Percentiles rank a stretch among this genome's conserved stretches.
Evolutionary conservation across 1,284 basidiomycete species (phyloP).

Genomic region (Amylostereum areolatum): DNA sequence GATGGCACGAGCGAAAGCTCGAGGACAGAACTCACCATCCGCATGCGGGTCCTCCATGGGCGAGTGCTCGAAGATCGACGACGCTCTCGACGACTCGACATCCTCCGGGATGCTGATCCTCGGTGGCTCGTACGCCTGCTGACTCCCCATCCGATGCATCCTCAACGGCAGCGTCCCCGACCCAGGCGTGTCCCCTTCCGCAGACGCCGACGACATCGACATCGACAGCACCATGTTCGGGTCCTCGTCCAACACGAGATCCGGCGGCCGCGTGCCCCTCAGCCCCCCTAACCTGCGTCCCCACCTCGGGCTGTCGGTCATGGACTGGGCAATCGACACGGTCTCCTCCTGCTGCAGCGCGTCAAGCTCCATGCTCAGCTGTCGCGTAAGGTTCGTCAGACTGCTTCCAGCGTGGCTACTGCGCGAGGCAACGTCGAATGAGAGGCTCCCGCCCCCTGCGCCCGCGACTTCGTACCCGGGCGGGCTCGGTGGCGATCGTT

Average conservation of each 20-base stretch:
- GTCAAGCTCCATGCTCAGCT: constrained; percentile 55
- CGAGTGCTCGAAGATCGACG: constrained; percentile 39
- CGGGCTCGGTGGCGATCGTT: background rate
- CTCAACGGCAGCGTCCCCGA: constrained; percentile 23
- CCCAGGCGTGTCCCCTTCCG: constrained; percentile 1
- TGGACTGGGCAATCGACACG: constrained; percentile 8
- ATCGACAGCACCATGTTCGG: constrained; percentile 20
- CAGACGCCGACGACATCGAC: background rate
- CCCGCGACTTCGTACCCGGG: too few relatives aligned
- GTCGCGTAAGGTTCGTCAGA: constrained; percentile 54
- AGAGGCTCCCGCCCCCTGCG: background rate
- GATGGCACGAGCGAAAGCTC: background rate
- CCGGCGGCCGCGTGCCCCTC: constrained; percentile 18
- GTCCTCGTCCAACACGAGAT: constrained; percentile 13
- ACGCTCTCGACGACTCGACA: constrained; percentile 50
- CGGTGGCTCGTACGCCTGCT: constrained; percentile 20
- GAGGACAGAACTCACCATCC: constrained; percentile 33
- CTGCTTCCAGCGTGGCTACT: constrained; percentile 39
- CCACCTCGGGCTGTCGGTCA: constrained; percentile 20
- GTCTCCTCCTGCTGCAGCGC: constrained; percentile 24
- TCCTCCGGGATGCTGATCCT: constrained; percentile 54
- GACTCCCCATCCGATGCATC: constrained; percentile 22
- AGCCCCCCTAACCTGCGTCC: constrained; percentile 22
- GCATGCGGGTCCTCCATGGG: constrained; percentile 34
- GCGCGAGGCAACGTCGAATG: constrained; percentile 19